These are phyloP conservation scores for Mycena haematopus DNA, from an alignment of 768 basidiomycete genomes.

Conservation along the genomic window DNA sequence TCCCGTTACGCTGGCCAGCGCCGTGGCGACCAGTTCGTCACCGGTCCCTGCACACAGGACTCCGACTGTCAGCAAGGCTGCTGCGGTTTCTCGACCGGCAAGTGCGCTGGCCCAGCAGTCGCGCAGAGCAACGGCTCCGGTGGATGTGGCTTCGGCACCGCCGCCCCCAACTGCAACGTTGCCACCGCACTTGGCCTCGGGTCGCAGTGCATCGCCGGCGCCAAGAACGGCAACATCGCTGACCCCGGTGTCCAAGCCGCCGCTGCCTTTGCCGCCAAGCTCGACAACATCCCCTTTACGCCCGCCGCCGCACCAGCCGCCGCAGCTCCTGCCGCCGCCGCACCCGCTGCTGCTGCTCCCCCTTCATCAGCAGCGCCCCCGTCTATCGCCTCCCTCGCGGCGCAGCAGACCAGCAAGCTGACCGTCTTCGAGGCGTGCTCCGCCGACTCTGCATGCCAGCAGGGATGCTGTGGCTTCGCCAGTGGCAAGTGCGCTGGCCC, in stretches of 20 bases:
- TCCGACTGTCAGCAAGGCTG: not conserved
- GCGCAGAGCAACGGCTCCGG: not conserved
- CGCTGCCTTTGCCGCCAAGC: not conserved
- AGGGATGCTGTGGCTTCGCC: conserved; percentile 34
- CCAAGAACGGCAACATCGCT: not conserved
- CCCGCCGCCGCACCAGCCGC: not conserved
- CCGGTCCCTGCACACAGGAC: not conserved
- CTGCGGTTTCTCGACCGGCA: not conserved
- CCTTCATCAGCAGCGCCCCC: too few relatives aligned
- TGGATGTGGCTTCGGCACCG: not conserved
- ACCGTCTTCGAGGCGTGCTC: too few relatives aligned
- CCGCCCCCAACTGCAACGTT: not conserved
- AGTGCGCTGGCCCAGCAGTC: not conserved
- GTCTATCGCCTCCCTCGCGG: too few relatives aligned
- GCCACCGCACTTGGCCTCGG: not conserved
- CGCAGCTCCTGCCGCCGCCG: too few relatives aligned
- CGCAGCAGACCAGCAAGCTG: too few relatives aligned
- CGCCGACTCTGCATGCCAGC: conserved; percentile 4
- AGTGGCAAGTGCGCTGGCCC: conserved; percentile 35
- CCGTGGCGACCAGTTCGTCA: not conserved
- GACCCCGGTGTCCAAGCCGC: not conserved
- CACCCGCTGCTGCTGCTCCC: too few relatives aligned
- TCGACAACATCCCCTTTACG: not conserved
- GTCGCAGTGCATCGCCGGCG: not conserved
- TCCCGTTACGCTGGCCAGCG: too few relatives aligned